Evolutionary conservation across 176 grass and related monocot genomes (phyloP).

Genomic region (Aegilops bicornis): DNA sequence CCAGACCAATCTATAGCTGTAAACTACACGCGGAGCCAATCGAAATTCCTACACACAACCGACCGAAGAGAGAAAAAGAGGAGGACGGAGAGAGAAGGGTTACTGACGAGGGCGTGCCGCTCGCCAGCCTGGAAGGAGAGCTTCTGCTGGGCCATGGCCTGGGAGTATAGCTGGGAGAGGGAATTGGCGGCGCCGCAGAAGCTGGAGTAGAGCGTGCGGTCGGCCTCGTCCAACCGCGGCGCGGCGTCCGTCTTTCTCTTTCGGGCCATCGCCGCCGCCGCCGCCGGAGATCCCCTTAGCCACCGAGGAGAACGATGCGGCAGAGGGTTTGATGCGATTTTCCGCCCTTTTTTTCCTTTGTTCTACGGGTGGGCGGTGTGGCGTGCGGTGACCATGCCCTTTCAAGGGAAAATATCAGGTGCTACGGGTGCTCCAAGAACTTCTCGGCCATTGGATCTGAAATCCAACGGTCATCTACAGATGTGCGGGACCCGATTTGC

Average conservation of each 20-base stretch:
- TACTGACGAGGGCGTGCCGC: constrained; percentile 56
- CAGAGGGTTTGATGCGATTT: constrained; percentile 21
- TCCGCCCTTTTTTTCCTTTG: neutral
- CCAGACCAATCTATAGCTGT: neutral
- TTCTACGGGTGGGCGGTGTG: neutral
- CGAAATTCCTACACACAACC: neutral
- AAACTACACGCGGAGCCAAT: constrained; percentile 2
- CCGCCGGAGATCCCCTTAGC: constrained; percentile 6
- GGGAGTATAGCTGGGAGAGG: constrained; percentile 79
- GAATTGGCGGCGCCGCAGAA: constrained; percentile 82
- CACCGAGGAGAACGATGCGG: neutral
- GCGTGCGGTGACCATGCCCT: neutral
- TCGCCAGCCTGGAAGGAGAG: constrained; percentile 87
- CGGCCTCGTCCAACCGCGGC: constrained; percentile 71
- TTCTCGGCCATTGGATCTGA: too few species aligned
- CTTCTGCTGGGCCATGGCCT: constrained; percentile 73
- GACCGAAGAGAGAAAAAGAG: neutral
- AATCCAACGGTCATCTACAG: too few species aligned
- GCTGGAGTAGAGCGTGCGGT: constrained; percentile 74
- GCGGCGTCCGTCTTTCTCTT: constrained; percentile 70
- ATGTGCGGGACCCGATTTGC: too few species aligned
- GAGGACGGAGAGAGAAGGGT: neutral
- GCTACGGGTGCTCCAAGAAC: too few species aligned
- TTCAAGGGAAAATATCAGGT: neutral
- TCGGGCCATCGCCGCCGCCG: constrained; percentile 52